Evolutionary conservation across 768 basidiomycete genomes (phyloP), one percentile per base, ranked within the genome.

Genomic region (Brasilioporus rufonigricans): DNA sequence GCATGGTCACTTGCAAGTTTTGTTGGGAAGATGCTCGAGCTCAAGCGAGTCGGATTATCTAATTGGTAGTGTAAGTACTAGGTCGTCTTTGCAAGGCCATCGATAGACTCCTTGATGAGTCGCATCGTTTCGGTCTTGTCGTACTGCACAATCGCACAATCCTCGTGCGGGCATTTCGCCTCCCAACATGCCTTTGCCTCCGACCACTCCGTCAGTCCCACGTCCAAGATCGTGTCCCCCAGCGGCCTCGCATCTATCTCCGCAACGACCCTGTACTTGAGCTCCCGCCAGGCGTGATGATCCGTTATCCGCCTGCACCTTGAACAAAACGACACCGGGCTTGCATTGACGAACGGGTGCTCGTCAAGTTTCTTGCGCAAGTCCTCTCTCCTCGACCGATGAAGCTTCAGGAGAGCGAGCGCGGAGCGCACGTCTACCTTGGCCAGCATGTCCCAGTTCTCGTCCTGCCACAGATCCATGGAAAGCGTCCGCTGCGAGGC

Each of bases 101-200:
- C 77, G 31, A 87, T 76, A 58, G 84, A 84, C 18, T 81, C 78
- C 31, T 69, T 69, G 52, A 86, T 80, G 9, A 80, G 76, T 23
- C 79, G 76, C 39, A 84, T 63, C 33, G 84, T 82, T 47, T 80
- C 78, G 19, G 67, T 59, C 65, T 79, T 78, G 65, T 85, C 83
- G 48, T 86, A 87, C 31, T 86, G 73, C 21, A 79, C 65, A 0
- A 79, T 76, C 12, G 63, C 67, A 60, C 85, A 87, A 0, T 65
- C 66, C 13, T 32, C 4, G 52, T 76, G 76, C 4, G 72, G 63
- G 59, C 85, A 87, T 43, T 76, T 75, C 2, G 84, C 79, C 53
- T 71, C 71, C 85, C 85, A 87, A 61, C 84, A 87, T 1, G 78
- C 75, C 58, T 73, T 70, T n/a, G 85, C 81, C 59, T 83, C 80